Conservation (phyloP, 345 rosid species). For the Ceriops decandra region DNA sequence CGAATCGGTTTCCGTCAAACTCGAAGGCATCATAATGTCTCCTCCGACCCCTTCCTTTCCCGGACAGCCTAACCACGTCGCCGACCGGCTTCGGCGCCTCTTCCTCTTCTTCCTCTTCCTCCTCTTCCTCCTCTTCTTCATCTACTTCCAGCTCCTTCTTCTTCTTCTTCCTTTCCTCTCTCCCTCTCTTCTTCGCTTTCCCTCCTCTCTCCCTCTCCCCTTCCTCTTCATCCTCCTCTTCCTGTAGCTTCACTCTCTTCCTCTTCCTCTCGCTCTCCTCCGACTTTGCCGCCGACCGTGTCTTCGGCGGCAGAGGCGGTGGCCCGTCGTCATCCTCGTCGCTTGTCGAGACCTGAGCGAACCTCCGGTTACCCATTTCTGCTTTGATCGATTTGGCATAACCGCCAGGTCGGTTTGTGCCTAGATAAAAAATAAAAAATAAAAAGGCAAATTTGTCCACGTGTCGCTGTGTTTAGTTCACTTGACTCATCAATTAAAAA, state of each 20-base stretch:
- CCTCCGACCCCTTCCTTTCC: conserved; percentile 69
- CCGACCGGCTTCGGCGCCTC: conserved; percentile 68
- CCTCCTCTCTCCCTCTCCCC: conserved; percentile 32
- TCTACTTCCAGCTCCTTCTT: conserved; percentile 18
- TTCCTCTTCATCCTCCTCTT: conserved; percentile 39
- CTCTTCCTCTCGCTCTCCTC: conserved; percentile 37
- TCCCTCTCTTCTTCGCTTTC: conserved; percentile 14
- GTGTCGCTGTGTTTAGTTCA: too few species aligned
- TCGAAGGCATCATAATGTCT: conserved; percentile 64
- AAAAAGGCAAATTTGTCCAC: too few species aligned
- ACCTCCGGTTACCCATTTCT: conserved; percentile 59
- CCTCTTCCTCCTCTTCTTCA: conserved; percentile 16
- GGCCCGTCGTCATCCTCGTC: conserved; percentile 75
- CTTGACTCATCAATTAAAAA: too few species aligned
- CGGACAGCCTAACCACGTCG: conserved; percentile 49
- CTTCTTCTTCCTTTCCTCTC: conserved; percentile 22
- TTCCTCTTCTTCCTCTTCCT: conserved; percentile 57
- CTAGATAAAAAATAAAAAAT: too few species aligned
- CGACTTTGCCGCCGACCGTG: conserved; percentile 24
- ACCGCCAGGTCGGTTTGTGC: neutral
- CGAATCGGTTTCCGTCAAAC: conserved; percentile 66
- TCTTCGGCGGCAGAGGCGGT: conserved; percentile 11
- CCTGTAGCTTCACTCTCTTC: conserved; percentile 54
- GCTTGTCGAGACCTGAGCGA: conserved; percentile 65
- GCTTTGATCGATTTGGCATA: neutral